A percentile compares a stretch with the other conserved stretches of the same genome.
These are phyloP conservation scores for Diophrys sp. DNA, from an alignment of 73 alveolate species.

Conservation along the genomic window DNA sequence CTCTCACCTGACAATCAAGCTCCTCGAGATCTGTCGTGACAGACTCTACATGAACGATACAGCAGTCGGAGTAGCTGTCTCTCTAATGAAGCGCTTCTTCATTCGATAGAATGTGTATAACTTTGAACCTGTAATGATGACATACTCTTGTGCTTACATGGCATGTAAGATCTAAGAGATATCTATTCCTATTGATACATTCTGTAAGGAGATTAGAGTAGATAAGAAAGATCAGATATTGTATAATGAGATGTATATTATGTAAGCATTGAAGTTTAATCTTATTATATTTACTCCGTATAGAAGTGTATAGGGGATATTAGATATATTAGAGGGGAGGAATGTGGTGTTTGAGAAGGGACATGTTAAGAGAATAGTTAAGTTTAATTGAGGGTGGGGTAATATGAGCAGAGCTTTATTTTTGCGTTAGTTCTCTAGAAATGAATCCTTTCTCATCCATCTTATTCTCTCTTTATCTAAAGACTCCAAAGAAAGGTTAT, in stretches of 20 bases:
- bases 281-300: neutral
- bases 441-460: too few species aligned
- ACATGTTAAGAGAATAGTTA: neutral
- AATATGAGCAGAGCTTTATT: too few species aligned
- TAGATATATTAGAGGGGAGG: neutral
- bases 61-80: neutral
- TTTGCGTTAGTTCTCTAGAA: too few species aligned
- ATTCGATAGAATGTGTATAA: neutral
- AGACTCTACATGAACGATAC: neutral
- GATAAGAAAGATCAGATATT: neutral
- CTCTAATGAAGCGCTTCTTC: neutral
- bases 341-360: neutral
- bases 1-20: neutral
- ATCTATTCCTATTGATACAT: neutral
- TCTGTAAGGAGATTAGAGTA: neutral
- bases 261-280: neutral
- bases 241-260: neutral
- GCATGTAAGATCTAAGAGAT: neutral
- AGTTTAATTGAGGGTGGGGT: too few species aligned
- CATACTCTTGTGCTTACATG: neutral
- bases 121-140: neutral
- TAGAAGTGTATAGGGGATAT: neutral
- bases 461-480: too few species aligned
- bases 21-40: neutral
- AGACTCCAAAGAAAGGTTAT: too few species aligned